Evolutionary conservation across 1,139 yeast species (phyloP).

Genomic region (Kodamaea alishanica): DNA sequence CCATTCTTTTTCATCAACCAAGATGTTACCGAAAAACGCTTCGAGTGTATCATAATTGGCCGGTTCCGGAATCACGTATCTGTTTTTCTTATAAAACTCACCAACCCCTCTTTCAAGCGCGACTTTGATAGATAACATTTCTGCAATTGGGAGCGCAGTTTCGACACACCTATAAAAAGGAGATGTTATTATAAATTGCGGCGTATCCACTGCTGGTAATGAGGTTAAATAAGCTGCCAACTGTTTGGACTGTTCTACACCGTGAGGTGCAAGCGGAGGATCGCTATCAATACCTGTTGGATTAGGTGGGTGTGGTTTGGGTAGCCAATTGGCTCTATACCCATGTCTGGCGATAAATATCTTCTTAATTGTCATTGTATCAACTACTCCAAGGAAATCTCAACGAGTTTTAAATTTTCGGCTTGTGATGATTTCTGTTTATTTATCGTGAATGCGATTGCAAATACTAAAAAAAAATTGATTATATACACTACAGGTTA

Average conservation of each 20-base stretch:
- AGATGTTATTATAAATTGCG: conserved; percentile 65
- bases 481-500: background rate
- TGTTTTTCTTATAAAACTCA: conserved; percentile 60
- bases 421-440: background rate
- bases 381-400: background rate
- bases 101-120: conserved; percentile 70
- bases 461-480: background rate
- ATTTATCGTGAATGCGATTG: background rate
- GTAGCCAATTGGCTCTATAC: conserved; percentile 77
- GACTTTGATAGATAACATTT: conserved; percentile 51
- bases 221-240: conserved; percentile 50
- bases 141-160: conserved; percentile 69
- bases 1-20: conserved; percentile 40
- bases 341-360: conserved; percentile 68
- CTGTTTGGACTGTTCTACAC: conserved; percentile 74
- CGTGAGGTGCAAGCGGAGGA: conserved; percentile 76
- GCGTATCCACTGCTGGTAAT: conserved; percentile 43
- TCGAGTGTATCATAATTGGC: conserved; percentile 49
- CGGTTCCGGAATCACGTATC: conserved; percentile 55
- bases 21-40: conserved; percentile 45
- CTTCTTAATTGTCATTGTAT: conserved; percentile 39
- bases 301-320: conserved; percentile 67
- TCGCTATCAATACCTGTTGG: conserved; percentile 84
- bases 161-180: conserved; percentile 91
- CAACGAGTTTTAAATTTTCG: background rate